Evolutionary conservation across 2,329 filamentous ascomycete genomes (phyloP).

Genomic region (Dothiorella sarmentorum): DNA sequence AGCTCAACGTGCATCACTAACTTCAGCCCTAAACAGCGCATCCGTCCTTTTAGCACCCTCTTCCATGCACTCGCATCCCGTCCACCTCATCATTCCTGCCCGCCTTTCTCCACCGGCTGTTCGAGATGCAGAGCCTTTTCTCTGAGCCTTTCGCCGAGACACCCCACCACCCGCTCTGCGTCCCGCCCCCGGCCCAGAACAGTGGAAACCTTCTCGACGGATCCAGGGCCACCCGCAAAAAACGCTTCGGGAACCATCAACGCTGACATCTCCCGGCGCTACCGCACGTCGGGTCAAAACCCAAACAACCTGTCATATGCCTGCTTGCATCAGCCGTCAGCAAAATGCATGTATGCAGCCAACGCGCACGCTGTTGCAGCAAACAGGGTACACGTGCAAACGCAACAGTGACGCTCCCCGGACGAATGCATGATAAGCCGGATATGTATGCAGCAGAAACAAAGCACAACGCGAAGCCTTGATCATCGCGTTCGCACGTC

Average conservation of each 20-base stretch:
- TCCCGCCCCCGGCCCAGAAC: background rate
- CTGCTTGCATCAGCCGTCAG: background rate
- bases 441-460: background rate
- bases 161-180: background rate
- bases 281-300: conserved; percentile 2
- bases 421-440: background rate
- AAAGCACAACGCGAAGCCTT: conserved; percentile 12
- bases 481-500: conserved; percentile 2
- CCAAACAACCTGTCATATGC: background rate
- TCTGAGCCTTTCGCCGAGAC: background rate
- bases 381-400: background rate
- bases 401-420: background rate
- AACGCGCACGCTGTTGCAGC: no score
- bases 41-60: background rate
- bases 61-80: background rate
- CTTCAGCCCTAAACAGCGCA: background rate
- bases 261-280: background rate
- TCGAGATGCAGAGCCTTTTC: background rate
- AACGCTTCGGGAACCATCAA: background rate
- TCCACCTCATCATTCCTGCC: background rate
- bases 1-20: no score
- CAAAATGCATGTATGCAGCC: no score
- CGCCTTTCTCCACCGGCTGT: background rate
- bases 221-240: background rate
- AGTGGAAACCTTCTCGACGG: background rate